Conservation (phyloP, 1,284 basidiomycete species). For the Fomitopsis betulina region DNA sequence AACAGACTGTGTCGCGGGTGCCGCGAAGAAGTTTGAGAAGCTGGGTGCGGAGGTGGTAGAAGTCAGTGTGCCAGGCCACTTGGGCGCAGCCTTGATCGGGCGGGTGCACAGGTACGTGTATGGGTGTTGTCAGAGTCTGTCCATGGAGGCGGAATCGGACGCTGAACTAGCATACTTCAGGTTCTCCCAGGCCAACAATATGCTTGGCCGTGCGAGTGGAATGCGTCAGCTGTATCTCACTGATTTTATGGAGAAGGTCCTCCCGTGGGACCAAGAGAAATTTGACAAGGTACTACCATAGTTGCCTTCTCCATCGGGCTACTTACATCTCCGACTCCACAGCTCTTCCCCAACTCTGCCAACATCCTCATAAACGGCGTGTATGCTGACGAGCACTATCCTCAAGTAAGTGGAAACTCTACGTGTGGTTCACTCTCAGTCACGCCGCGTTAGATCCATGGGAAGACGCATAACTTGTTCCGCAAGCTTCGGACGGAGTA, state of each 20-base stretch:
- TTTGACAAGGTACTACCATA: slow-evolving; percentile 29
- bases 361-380: slow-evolving; percentile 19
- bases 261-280: slow-evolving; percentile 37
- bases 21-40: slow-evolving; percentile 29
- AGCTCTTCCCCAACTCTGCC: slow-evolving; percentile 18
- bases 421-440: not conserved
- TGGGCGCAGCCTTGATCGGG: slow-evolving; percentile 12
- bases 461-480: slow-evolving; percentile 35
- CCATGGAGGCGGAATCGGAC: not conserved
- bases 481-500: slow-evolving; percentile 38
- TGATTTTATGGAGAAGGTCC: slow-evolving; percentile 31
- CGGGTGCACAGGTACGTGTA: slow-evolving; percentile 13
- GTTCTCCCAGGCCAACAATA: slow-evolving; percentile 15
- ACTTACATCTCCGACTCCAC: not conserved
- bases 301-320: not conserved
- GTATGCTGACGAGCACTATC: slow-evolving; percentile 27
- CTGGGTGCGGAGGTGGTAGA: slow-evolving; percentile 38
- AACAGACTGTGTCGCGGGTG: slow-evolving; percentile 27
- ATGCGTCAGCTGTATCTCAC: slow-evolving; percentile 33
- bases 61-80: slow-evolving; percentile 17
- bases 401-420: slow-evolving; percentile 12
- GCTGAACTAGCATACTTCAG: not conserved
- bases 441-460: slow-evolving; percentile 19
- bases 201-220: slow-evolving; percentile 16
- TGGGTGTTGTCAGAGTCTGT: too few species aligned